A percentile compares a stretch with the other conserved stretches of the same genome.
phyloP scores from a whole-genome alignment of 2,329 filamentous ascomycete species.

The Cladosporium sp. region DNA sequence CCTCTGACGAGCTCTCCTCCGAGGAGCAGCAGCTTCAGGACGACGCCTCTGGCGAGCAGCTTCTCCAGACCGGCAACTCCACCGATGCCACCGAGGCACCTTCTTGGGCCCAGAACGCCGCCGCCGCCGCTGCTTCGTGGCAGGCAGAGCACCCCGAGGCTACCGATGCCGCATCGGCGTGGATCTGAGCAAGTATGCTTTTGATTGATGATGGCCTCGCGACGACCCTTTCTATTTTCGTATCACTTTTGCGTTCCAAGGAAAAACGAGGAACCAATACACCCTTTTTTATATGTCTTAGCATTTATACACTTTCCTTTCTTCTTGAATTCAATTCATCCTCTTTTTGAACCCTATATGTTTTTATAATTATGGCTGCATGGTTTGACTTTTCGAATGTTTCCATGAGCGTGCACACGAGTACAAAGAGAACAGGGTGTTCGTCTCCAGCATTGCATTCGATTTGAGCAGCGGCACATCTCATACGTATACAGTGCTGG shows the following conservation, averaged over 20 bases:
- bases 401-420: not conserved
- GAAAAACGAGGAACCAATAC: not conserved
- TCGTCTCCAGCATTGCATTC: not conserved
- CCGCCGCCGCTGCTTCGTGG: conserved; percentile 9
- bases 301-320: not conserved
- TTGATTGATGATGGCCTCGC: not conserved
- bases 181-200: not conserved
- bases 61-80: not conserved
- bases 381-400: not conserved
- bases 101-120: conserved; percentile 8
- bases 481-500: not conserved
- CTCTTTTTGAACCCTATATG: not conserved
- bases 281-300: not conserved
- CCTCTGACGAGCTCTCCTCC: conserved; percentile 1
- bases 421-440: not conserved
- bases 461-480: not conserved
- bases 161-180: not conserved
- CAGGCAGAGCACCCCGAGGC: conserved; percentile 4
- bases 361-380: not conserved
- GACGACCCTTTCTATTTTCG: not conserved
- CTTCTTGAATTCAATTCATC: too few relatives aligned
- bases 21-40: conserved; percentile 15
- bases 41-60: not conserved
- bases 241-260: not conserved
- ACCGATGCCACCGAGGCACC: conserved; percentile 3